Evolutionary conservation across 1,284 basidiomycete species (phyloP).

Genomic region (Termitomyces sp.): DNA sequence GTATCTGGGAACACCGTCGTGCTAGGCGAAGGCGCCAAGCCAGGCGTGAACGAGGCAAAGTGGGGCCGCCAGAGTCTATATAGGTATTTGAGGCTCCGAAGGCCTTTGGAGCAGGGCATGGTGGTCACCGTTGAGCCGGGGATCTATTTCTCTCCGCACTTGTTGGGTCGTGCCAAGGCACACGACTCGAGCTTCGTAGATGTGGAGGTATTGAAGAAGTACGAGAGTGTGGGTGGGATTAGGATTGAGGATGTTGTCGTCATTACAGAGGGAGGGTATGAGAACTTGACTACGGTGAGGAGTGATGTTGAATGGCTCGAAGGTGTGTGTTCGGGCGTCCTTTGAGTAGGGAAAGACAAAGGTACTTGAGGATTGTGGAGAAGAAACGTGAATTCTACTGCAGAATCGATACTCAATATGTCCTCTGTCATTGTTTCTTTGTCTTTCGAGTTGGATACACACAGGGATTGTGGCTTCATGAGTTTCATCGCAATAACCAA

Average conservation of each 20-base stretch:
- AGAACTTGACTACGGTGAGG: conserved; percentile 77
- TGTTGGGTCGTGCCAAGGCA: conserved; percentile 53
- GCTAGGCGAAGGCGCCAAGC: conserved; percentile 27
- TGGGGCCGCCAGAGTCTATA: conserved; percentile 66
- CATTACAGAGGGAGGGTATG: conserved; percentile 59
- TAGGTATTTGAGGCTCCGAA: conserved; percentile 70
- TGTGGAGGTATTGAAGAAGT: conserved; percentile 63
- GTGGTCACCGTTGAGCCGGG: conserved; percentile 89
- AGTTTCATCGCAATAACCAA: not conserved
- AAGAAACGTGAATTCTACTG: not conserved
- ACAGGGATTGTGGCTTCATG: not conserved
- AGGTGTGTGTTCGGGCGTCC: conserved; percentile 62
- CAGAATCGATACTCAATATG: not conserved
- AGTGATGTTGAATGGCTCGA: conserved; percentile 81
- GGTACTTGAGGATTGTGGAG: not conserved
- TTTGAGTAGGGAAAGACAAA: conserved; percentile 26
- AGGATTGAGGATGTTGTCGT: conserved; percentile 87
- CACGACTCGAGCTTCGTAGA: conserved; percentile 69
- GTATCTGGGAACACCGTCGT: conserved; percentile 1
- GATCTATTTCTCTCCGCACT: conserved; percentile 79
- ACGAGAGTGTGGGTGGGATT: conserved; percentile 81
- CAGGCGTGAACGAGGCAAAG: conserved; percentile 19
- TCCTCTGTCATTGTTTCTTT: not conserved
- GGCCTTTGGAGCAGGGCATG: conserved; percentile 73
- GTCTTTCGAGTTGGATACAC: not conserved